Conservation (phyloP, 768 basidiomycete genomes). For the Boletellus emodensis region DNA sequence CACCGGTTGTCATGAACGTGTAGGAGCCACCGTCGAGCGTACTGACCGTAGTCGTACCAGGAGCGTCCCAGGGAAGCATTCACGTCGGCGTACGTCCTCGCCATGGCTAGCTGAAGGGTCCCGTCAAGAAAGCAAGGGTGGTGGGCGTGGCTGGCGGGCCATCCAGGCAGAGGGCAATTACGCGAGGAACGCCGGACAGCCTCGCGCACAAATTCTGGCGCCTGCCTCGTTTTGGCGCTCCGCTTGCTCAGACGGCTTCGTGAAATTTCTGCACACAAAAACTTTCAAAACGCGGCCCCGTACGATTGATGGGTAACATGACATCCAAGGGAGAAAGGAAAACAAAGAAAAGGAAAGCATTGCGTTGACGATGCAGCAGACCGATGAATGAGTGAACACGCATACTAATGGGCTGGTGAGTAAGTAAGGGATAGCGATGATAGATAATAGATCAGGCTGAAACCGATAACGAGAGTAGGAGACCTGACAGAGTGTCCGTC, state of each 20-base stretch:
- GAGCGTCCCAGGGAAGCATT: conserved; percentile 53
- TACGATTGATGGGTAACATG: not conserved
- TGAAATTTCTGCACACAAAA: too few species aligned
- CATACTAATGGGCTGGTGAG: conserved; percentile 25
- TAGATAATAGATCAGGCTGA: conserved; percentile 25
- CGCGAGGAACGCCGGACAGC: conserved; percentile 14
- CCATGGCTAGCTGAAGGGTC: conserved; percentile 31
- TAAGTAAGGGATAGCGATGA: conserved; percentile 22
- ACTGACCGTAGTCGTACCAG: conserved; percentile 63
- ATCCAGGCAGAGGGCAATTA: conserved; percentile 23
- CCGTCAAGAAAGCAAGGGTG: conserved; percentile 15
- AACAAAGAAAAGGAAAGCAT: conserved; percentile 1
- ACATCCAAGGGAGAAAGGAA: conserved; percentile 13
- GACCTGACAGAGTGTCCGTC: conserved; percentile 9
- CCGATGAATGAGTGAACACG: conserved; percentile 27
- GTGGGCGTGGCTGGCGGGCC: conserved; percentile 20
- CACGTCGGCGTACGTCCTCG: conserved; percentile 52
- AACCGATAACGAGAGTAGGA: conserved; percentile 22
- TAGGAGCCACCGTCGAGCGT: not conserved
- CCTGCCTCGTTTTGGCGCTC: not conserved
- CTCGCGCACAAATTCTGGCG: conserved; percentile 9
- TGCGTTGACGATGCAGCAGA: conserved; percentile 25
- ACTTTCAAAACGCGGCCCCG: too few species aligned
- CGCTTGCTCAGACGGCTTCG: not conserved
- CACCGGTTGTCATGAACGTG: not conserved